Conservation (phyloP, 768 basidiomycete species). For the Hydnum rufescens region DNA sequence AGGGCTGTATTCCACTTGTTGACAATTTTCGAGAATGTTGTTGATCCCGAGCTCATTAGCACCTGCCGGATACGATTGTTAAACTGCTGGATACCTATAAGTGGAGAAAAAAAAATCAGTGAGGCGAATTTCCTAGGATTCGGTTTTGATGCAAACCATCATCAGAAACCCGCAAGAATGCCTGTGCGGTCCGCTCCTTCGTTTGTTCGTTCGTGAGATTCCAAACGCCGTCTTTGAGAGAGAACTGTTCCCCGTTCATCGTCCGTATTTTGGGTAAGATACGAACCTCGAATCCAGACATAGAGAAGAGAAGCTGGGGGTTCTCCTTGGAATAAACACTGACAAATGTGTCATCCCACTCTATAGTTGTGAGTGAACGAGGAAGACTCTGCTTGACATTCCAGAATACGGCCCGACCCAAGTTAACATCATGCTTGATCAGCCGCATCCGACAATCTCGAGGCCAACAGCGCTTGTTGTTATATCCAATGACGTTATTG, state of each 20-base stretch:
- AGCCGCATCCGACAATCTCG: slow-evolving; percentile 97
- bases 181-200: slow-evolving; percentile 94
- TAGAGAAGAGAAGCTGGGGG: slow-evolving; percentile 91
- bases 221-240: slow-evolving; percentile 90
- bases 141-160: slow-evolving; percentile 33
- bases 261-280: slow-evolving; percentile 93
- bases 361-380: slow-evolving; percentile 89
- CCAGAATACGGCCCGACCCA: slow-evolving; percentile 97
- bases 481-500: slow-evolving; percentile 97
- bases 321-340: slow-evolving; percentile 96
- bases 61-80: slow-evolving; percentile 95
- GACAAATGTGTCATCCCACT: slow-evolving; percentile 97
- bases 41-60: slow-evolving; percentile 95
- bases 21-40: slow-evolving; percentile 97
- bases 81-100: slow-evolving; percentile 74
- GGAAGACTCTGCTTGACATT: slow-evolving; percentile 96
- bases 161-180: slow-evolving; percentile 93
- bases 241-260: slow-evolving; percentile 92
- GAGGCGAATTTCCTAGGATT: neutral
- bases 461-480: slow-evolving; percentile 99
- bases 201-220: slow-evolving; percentile 93
- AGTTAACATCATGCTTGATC: slow-evolving; percentile 98
- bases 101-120: neutral
- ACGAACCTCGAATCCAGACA: slow-evolving; percentile 97
- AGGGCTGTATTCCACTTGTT: slow-evolving; percentile 96